Evolutionary conservation across 306 rosid species (phyloP), one percentile per base, ranked within the genome.

Genomic region (Malus asiatica): DNA sequence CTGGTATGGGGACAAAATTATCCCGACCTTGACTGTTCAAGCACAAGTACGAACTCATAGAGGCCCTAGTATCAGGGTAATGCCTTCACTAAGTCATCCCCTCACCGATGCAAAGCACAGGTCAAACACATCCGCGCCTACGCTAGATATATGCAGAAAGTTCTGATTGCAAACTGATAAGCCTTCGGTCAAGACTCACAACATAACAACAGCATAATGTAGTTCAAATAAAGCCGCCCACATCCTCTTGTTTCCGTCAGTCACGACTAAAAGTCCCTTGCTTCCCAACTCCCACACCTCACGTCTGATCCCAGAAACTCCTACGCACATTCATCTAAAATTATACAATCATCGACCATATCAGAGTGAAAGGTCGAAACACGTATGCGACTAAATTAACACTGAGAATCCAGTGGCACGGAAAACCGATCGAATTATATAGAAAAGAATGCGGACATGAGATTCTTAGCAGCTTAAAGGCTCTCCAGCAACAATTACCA

Each of bases 401-500:
- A 4, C 0, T 2, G 70, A 35, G 15, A 66, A 66, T 66, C 48
- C 30, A 11, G 18, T 66, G n/a, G 2, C 51, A 35, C 2, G 6
- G 12, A 66, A 46, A 63, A 30, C 42, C 44, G 3, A 63, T 30
- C 68, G 33, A 16, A 63, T 6, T 29, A 30, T 15, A 66, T 20
- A 1, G 8, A 66, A 66, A 66, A 38, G 15, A 45, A 62, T 4
- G 29, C 13, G 0, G 20, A 15, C 19, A 25, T 6, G 13, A 53
- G 68, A 42, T 35, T 40, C 11, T 73, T 20, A 40, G 57, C 18
- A 59, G 67, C 52, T 22, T 13, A 20, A 20, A 6, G 1, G 46
- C 90, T 74, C 76, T 86, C 88, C 90, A 87, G 62, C 55, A 48
- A 48, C 55, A 48, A 30, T 18, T 15, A 64, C 42, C 27, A 18